Base-by-base conservation (phyloP, 2,329 filamentous ascomycete genomes). In the Scopulariopsis brevicaulis region DNA sequence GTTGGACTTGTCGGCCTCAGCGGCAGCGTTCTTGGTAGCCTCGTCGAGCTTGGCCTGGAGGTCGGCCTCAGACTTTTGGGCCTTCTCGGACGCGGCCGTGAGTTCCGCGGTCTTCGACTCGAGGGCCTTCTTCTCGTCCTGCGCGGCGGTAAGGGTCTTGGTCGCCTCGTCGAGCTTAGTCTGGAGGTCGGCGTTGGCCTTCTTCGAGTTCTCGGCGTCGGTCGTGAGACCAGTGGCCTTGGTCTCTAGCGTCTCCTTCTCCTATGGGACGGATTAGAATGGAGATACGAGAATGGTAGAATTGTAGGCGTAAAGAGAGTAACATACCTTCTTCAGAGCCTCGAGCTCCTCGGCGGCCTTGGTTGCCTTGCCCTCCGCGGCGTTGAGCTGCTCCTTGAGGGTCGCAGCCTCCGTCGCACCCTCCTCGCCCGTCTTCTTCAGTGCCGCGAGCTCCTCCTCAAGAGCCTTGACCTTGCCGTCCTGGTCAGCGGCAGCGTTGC, bases 261-360 rank as follows among this genome's bases (percentile, higher is more conserved):
- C 53, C 54, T 62, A 35, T 34, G 50, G 14, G 4, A 6, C 35
- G 10, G 7, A 12, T 50, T 50, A 50, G 46, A 12, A 50, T 14
- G n/a, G 4, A 2, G 1, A 50, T 14, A 43, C 22, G 4, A 32
- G 8, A 32, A 32, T 40, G 37, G n/a, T 24, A n/a, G 46, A 22
- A 20, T 11, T 24, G 20, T 6, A 20, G 11, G 11, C 1, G 22
- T 7, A 12, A 20, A 34, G 24, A 28, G 43, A 51, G 50, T 43
- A 46, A 57, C 68, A 62, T 68, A 73, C 71, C 28, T 63, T 61
- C 52, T 70, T 62, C 1, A 66, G 64, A 34, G 65, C 60, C 56
- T 69, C 64, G 8, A 77, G 65, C 54, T 73, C 66, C 22, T 71
- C 70, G 28, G 70, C 66, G 12, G 68, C 67, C 63, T 74, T 69